Evolutionary conservation across 805 yeast species (phyloP), one percentile per base, ranked within the genome.

Genomic region (Ogataea chonburiensis): DNA sequence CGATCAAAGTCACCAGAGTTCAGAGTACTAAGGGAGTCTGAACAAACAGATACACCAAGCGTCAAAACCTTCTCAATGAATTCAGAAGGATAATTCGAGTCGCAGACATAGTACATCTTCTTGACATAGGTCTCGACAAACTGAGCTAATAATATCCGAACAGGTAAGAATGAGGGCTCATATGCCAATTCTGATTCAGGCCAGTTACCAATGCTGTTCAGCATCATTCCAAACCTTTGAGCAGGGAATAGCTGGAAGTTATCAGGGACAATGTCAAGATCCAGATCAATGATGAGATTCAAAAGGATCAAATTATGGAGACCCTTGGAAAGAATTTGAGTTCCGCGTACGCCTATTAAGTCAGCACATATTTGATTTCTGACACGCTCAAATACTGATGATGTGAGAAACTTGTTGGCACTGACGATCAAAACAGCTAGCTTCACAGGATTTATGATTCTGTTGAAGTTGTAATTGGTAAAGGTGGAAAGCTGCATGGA

Each of bases 281-380:
- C 67, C 3, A 59, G 40, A 33, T 58, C 52, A 40, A 77, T 64
- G 44, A 66, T 59, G 39, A 68, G 64, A 30, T 65, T 68, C 24
- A 81, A 58, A 3, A 79, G 46, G 1, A 77, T 61, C 4, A 83
- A 40, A 55, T 71, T 68, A 11, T 55, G 58, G 22, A 76, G 53
- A 0, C 82, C 82, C 3, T 53, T 53, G 3, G 50, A 30, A 6
- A 68, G 34, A 9, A 79, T 66, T 20, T 71, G 71, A 2, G 68
- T 49, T 2, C 42, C 29, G 33, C 66, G 67, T 2, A 73, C 60
- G 1, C 87, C 86, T 29, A 82, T 62, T 14, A 83, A 53, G 47
- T 81, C 87, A 1, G 89, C 76, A 10, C 79, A 78, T n/a, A 75
- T 62, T 37, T 68, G 67, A 45, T 79, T 82, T 45, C 88, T 70